Percentiles rank a stretch among this genome's conserved stretches.
phyloP scores from a whole-genome alignment of 345 rosid species.

The Hirschfeldia incana region DNA sequence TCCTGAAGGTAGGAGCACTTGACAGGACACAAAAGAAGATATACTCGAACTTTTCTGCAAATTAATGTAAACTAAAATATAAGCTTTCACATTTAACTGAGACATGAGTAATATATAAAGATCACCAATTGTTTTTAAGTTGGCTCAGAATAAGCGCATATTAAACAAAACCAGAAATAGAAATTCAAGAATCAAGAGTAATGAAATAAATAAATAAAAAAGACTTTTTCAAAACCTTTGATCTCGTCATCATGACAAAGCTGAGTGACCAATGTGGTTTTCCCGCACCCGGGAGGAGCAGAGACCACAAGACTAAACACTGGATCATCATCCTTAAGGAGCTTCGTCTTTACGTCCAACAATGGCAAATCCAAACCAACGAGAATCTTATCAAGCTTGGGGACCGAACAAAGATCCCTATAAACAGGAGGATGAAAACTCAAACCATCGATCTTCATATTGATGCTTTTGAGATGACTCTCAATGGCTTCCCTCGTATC shows the following conservation, averaged over 20 bases:
- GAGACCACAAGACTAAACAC: constrained; percentile 31
- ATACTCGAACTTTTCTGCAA: constrained; percentile 50
- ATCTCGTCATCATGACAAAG: constrained; percentile 31
- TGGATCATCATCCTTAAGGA: constrained; percentile 12
- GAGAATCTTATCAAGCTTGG: neutral
- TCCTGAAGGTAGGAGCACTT: constrained; percentile 37
- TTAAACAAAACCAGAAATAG: neutral
- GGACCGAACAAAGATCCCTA: neutral
- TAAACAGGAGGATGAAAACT: neutral
- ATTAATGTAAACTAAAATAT: neutral
- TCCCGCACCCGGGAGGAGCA: constrained; percentile 60
- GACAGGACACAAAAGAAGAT: constrained; percentile 55
- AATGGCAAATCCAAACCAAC: neutral
- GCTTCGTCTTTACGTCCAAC: neutral
- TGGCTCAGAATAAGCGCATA: no score
- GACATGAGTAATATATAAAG: neutral
- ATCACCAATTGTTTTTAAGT: no score
- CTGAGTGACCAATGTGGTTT: constrained; percentile 49
- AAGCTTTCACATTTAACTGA: no score
- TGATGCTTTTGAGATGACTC: neutral
- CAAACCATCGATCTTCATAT: neutral
- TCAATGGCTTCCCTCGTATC: neutral
- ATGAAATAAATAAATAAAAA: neutral
- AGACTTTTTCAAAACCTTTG: neutral
- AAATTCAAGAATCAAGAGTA: neutral